Conservation (phyloP, 768 basidiomycete species). For the Austroboletus eburneus region DNA sequence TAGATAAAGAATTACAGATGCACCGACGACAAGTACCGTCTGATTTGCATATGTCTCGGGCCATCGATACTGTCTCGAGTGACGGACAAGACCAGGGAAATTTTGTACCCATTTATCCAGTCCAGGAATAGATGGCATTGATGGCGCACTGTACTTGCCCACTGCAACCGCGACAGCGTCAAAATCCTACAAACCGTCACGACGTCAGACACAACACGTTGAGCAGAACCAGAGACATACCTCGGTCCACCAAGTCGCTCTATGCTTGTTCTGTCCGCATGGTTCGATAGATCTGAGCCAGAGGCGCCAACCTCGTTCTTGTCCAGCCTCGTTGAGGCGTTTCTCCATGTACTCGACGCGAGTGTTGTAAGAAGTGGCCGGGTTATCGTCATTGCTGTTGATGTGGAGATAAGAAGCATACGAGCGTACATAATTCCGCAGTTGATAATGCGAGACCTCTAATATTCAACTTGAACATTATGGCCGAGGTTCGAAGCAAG, state of each 20-base stretch:
- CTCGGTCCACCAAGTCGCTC: slow-evolving; percentile 30
- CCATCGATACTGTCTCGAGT: slow-evolving; percentile 41
- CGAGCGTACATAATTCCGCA: slow-evolving; percentile 31
- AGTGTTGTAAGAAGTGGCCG: slow-evolving; percentile 40
- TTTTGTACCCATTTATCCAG: slow-evolving; percentile 12
- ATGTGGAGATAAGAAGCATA: slow-evolving; percentile 12
- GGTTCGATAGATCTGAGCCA: slow-evolving; percentile 6
- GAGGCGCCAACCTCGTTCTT: slow-evolving; percentile 13
- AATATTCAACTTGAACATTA: not conserved
- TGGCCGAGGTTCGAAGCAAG: not conserved
- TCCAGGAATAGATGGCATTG: slow-evolving; percentile 14
- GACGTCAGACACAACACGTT: too few species aligned
- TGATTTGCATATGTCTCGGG: slow-evolving; percentile 35
- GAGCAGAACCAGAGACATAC: not conserved
- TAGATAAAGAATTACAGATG: slow-evolving; percentile 2
- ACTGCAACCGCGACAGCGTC: slow-evolving; percentile 12
- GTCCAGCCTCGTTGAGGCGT: slow-evolving; percentile 14
- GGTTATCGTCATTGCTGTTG: slow-evolving; percentile 35
- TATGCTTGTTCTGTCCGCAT: slow-evolving; percentile 15
- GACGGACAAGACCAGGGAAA: slow-evolving; percentile 34
- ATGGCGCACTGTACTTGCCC: slow-evolving; percentile 12
- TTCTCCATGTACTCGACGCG: slow-evolving; percentile 46
- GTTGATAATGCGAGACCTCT: slow-evolving; percentile 33
- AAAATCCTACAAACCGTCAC: slow-evolving; percentile 6
- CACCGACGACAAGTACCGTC: slow-evolving; percentile 41